Percentiles rank a stretch among this genome's conserved stretches.
These are phyloP conservation scores for Barnettozyma sucrosica DNA, from an alignment of 805 yeast genomes.

Conservation along the genomic window DNA sequence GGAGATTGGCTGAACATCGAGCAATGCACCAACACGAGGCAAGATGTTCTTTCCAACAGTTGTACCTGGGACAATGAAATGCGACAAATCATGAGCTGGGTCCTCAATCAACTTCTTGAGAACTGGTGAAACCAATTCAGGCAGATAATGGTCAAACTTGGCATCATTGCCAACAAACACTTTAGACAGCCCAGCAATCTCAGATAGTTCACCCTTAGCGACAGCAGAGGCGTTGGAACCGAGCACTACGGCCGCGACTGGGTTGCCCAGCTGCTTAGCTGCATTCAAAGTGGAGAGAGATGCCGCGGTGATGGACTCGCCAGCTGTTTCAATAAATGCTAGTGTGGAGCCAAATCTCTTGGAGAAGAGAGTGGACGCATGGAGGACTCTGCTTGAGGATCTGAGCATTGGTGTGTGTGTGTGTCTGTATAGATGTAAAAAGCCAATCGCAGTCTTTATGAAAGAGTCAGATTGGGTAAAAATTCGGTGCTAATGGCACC, in stretches of 20 bases:
- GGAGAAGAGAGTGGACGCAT: not conserved
- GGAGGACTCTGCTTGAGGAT: not conserved
- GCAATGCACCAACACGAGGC: conserved; percentile 80
- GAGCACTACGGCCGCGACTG: conserved; percentile 71
- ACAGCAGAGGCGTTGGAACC: conserved; percentile 53
- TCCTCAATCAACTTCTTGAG: conserved; percentile 34
- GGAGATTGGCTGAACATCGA: conserved; percentile 83
- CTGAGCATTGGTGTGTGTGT: not conserved
- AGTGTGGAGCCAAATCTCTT: conserved; percentile 61
- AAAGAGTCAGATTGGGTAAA: not conserved
- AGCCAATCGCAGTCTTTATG: too few relatives aligned
- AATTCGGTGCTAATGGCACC: not conserved
- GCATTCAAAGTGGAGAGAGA: conserved; percentile 73
- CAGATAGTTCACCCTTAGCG: conserved; percentile 44
- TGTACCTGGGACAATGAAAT: conserved; percentile 77
- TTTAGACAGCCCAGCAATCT: conserved; percentile 37
- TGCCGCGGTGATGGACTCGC: conserved; percentile 53
- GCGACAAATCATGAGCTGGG: conserved; percentile 42
- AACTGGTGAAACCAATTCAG: conserved; percentile 79
- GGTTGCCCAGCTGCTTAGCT: conserved; percentile 68
- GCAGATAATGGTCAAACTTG: conserved; percentile 62
- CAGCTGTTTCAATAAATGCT: conserved; percentile 62
- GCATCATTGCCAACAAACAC: conserved; percentile 51
- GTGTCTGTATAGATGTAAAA: too few relatives aligned
- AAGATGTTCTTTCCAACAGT: conserved; percentile 81